Evolutionary conservation across 805 yeast genomes (phyloP), one percentile per base, ranked within the genome.

Genomic region (Isabelozyma rhagii): DNA sequence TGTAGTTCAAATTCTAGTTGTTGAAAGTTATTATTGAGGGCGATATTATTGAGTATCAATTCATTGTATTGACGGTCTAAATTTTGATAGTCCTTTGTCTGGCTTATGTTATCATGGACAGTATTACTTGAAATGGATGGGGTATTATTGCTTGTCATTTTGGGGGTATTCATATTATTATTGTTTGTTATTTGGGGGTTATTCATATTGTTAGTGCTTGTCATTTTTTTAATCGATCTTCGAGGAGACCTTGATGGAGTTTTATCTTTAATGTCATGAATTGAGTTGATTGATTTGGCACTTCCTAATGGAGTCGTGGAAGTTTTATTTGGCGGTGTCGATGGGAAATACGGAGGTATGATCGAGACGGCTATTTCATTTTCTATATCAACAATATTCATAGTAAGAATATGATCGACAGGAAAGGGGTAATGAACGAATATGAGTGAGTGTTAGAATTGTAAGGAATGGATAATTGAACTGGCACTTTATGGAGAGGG

Each of bases 1-100:
- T 51, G 40, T 25, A 73, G 51, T 42, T 71, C 76, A 18, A 56
- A 54, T 50, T 72, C 72, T 13, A 71, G 57, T 39, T 66, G 70
- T 27, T 54, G 51, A 45, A 60, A 59, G 29, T 73, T 76, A 14
- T 52, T 47, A 7, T 60, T 45, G 28, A 66, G 40, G 28, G 56
- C 49, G 36, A 63, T 62, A 47, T 64, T 60, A 43, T 62, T 59
- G 31, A 70, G 55, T 17, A 70, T 47, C 7, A 68, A 52, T 40
- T 72, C 77, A 8, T 69, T 63, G 53, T 69, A 69, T 45, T 59
- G 61, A 34, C 61, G 45, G 31, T 55, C 56, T 11, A 54, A 50
- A 31, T 39, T 52, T 7, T 28, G 40, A 41, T 50, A 53, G 46
- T 52, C 55, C 15, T 39, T 36, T 21, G 25, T 21, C 25, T 21